phyloP scores from a whole-genome alignment of 495 filamentous ascomycete species.

The Penicillium goetzii region DNA sequence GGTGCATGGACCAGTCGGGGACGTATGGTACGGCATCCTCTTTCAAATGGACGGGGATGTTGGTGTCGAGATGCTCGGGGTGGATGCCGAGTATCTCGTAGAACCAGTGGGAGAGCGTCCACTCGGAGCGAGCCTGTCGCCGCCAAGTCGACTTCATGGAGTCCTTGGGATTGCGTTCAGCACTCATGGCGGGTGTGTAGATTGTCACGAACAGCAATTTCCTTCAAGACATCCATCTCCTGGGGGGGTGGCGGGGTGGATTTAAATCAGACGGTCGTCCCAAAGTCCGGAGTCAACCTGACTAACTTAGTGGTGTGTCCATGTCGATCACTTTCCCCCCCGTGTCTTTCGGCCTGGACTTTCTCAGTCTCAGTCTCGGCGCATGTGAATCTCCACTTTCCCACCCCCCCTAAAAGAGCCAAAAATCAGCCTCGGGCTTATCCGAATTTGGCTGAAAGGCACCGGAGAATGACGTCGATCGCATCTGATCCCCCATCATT shows the following conservation, averaged over 20 bases:
- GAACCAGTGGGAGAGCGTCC: slow-evolving; percentile 41
- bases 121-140: slow-evolving; percentile 30
- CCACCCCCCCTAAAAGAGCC: not conserved
- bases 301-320: not conserved
- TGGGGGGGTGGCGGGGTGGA: slow-evolving; percentile 7
- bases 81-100: slow-evolving; percentile 37
- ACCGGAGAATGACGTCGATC: slow-evolving; percentile 27
- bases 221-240: not conserved
- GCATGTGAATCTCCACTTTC: slow-evolving; percentile 32
- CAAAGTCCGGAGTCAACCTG: not conserved
- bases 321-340: slow-evolving; percentile 16
- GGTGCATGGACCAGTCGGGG: slow-evolving; percentile 38
- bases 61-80: slow-evolving; percentile 31
- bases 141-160: slow-evolving; percentile 46
- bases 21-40: slow-evolving; percentile 34
- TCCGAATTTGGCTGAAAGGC: slow-evolving; percentile 1
- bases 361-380: not conserved
- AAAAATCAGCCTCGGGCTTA: slow-evolving; percentile 28
- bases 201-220: too few relatives aligned
- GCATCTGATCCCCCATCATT: too few relatives aligned
- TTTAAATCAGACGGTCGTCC: slow-evolving; percentile 11
- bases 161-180: slow-evolving; percentile 36
- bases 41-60: slow-evolving; percentile 33
- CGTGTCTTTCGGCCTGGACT: slow-evolving; percentile 11
- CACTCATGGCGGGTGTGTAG: slow-evolving; percentile 9